Evolutionary conservation across 768 basidiomycete species (phyloP).

Genomic region (Leccinum imitatum): DNA sequence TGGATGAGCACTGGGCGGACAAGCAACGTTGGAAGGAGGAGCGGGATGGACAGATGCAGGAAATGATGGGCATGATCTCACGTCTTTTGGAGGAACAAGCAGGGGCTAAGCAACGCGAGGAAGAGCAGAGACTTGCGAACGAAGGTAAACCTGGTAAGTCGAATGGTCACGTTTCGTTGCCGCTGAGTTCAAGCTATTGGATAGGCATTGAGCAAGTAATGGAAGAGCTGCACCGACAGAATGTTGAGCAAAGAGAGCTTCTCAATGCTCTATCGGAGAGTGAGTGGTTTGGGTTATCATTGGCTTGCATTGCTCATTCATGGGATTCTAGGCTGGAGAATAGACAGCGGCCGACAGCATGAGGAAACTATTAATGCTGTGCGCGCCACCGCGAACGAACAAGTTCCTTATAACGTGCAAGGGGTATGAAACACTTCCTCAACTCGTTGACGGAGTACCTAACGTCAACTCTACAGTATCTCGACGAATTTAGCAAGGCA

Average conservation of each 20-base stretch:
- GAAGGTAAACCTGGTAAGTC: constrained; percentile 57
- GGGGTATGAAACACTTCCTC: constrained; percentile 37
- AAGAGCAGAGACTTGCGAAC: constrained; percentile 52
- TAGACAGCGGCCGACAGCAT: constrained; percentile 64
- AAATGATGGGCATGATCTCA: constrained; percentile 60
- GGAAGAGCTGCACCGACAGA: constrained; percentile 58
- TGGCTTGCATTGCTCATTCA: constrained; percentile 10
- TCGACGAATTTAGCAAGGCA: constrained; percentile 86
- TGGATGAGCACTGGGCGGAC: constrained; percentile 56
- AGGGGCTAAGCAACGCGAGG: constrained; percentile 47
- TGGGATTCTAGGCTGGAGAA: constrained; percentile 57
- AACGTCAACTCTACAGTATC: constrained; percentile 49
- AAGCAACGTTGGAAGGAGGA: constrained; percentile 57
- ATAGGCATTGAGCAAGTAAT: constrained; percentile 61
- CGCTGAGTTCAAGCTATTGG: constrained; percentile 10
- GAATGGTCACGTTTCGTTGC: background rate
- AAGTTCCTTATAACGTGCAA: constrained; percentile 83
- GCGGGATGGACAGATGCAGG: constrained; percentile 56
- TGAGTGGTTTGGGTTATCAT: constrained; percentile 31
- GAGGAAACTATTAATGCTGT: constrained; percentile 67
- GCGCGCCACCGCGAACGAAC: constrained; percentile 67
- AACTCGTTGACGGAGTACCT: constrained; percentile 5
- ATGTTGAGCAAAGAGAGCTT: constrained; percentile 56
- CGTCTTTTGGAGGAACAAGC: constrained; percentile 57
- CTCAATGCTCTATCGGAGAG: constrained; percentile 56